These are phyloP conservation scores for Anaeramoeba ignava DNA, from an alignment of 78 protist species.

Conservation along the genomic window DNA sequence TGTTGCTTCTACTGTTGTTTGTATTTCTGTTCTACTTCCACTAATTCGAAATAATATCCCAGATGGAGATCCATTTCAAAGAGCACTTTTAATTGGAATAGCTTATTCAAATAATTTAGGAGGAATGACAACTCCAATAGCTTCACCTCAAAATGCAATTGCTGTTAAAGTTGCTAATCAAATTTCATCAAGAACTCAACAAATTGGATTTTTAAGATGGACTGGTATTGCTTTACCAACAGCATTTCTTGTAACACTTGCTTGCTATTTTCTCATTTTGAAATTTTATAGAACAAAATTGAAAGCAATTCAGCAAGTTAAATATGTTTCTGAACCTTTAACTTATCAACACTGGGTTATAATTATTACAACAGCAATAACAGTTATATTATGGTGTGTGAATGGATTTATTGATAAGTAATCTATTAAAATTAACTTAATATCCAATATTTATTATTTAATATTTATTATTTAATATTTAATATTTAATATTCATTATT, in stretches of 20 bases:
- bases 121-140: too few relatives aligned
- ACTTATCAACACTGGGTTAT: not conserved
- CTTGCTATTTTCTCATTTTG: not conserved
- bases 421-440: too few relatives aligned
- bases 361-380: not conserved
- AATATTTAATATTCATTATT: too few relatives aligned
- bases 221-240: not conserved
- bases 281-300: not conserved
- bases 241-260: not conserved
- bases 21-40: not conserved
- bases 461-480: too few relatives aligned
- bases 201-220: not conserved
- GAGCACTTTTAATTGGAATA: too few relatives aligned
- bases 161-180: not conserved
- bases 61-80: not conserved
- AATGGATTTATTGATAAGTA: not conserved
- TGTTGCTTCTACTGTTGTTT: not conserved
- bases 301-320: not conserved
- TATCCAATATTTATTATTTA: too few relatives aligned
- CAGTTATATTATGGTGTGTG: not conserved
- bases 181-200: not conserved
- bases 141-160: not conserved
- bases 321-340: not conserved
- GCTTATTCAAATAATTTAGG: too few relatives aligned
- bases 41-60: not conserved